Evolutionary conservation across 1,139 yeast species (phyloP), one percentile per base, ranked within the genome.

Genomic region (Debaryomycetaceae sp.): DNA sequence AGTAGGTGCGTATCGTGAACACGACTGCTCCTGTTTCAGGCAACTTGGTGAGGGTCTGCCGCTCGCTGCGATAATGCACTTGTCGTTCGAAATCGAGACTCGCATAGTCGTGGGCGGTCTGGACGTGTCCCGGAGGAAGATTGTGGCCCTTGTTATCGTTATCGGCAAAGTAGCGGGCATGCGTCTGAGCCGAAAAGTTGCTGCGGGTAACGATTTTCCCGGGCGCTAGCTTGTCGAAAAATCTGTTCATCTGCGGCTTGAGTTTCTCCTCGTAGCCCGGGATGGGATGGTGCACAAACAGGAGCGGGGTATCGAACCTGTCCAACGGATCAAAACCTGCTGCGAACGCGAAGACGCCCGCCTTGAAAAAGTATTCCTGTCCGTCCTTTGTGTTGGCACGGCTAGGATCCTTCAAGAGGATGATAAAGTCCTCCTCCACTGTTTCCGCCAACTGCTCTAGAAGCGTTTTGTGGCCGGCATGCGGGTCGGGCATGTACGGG

Each of bases 321-420:
- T 58, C 63, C 5, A 48, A 43, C 2, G 87, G 90, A 38, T 76
- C 68, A 47, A 81, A 81, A 0, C 90, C 92, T 3, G 81, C 77
- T 0, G 92, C 86, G 53, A 77, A 79, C 3, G 75, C 75, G 44
- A 77, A 69, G 0, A 73, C 57, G 0, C 82, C 83, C 1, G 72
- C 80, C 36, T 78, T 67, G 43, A 77, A 62, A 33, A 63, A 62
- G 47, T 77, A 79, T 48, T 79, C 82, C 8, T 62, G 58, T 1
- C 66, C 65, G 25, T 64, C 66, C 11, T 59, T 62, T 23, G 55
- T 60, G 11, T 54, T 43, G 8, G 50, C 52, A 22, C 51, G 42
- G 1, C 41, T 26, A 2, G 63, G 62, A 41, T 77, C 79, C 33
- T 66, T 70, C 35, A 70, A 47, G 37, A 80, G 43, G 6, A 80